Evolutionary conservation across 2,329 filamentous ascomycete species (phyloP).

Genomic region (Xylariaceae sp.): DNA sequence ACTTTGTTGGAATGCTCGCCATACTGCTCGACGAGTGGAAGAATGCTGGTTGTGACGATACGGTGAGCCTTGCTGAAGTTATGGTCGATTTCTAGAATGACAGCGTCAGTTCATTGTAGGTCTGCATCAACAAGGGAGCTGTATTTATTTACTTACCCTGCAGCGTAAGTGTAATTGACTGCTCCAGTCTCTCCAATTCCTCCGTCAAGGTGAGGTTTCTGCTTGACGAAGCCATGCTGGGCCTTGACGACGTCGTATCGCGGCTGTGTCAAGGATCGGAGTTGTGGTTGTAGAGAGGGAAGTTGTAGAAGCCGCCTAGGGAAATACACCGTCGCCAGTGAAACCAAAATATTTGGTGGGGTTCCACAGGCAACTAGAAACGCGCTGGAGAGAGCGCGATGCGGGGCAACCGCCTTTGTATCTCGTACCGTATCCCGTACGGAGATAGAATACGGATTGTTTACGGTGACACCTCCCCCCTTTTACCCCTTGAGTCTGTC

Average conservation of each 20-base stretch:
- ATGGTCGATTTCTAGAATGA: constrained; percentile 78
- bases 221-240: constrained; percentile 42
- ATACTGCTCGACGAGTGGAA: constrained; percentile 93
- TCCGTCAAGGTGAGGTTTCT: constrained; percentile 75
- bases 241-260: constrained; percentile 42
- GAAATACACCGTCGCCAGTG: background rate
- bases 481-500: background rate
- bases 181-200: constrained; percentile 91
- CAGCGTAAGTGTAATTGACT: constrained; percentile 91
- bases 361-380: constrained; percentile 3
- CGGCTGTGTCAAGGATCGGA: background rate
- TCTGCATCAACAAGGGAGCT: background rate
- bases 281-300: background rate
- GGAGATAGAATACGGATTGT: background rate
- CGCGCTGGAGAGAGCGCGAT: constrained; percentile 18
- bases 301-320: background rate
- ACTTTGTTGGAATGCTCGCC: constrained; percentile 88
- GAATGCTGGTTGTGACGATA: constrained; percentile 88
- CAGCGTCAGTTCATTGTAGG: constrained; percentile 5
- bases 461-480: background rate
- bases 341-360: constrained; percentile 7
- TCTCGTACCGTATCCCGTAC: too few relatives aligned
- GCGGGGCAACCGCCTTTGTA: constrained; percentile 13
- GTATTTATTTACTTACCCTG: constrained; percentile 56
- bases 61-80: constrained; percentile 97